Evolutionary conservation across 768 basidiomycete species (phyloP), one percentile per base, ranked within the genome.

Genomic region (Calocera cornea): DNA sequence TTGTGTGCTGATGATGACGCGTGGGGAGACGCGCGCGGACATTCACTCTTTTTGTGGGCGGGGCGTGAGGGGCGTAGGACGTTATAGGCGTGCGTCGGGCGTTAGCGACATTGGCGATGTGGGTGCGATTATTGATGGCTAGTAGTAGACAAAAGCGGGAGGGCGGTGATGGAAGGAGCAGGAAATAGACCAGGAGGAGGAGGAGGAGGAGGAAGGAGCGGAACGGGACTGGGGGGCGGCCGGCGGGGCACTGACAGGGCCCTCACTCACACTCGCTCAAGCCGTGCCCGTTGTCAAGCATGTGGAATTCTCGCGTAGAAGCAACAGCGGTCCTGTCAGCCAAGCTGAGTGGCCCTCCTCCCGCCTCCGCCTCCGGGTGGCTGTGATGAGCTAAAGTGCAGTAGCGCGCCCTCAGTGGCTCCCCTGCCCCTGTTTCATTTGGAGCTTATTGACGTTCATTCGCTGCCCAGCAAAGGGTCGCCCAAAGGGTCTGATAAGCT

Each of bases 281-380:
- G 24, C 54, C 31, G 7, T 33, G 54, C 16, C 54, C 54, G 54
- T 60, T 60, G 54, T 60, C 54, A 60, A 29, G 54, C 31, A 60
- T 60, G 54, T 60, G 54, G 54, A 60, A 60, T 60, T 60, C 54
- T 60, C 54, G 27, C 54, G 54, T 60, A 33, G 54, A 60, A 60
- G 27, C 54, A 17, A 24, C 19, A 47, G 7, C 19, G 16, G 8
- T 19, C 44, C 44, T 24, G 7, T 41, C 40, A 10, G 11, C 19
- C 40, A 19, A 10, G 10, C 40, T 10, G 19, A 10, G 40, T 19
- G 40, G 11, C 19, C 44, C 24, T 7, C 19, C 5, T 3, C 44
- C 5, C 44, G 16, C 5, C 44, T 47, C 44, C 44, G 16, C 8
- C 44, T 47, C 44, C 44, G 44, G 44, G 44, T 47, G 44, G 44